These are phyloP conservation scores for Solanum arcanum DNA, from an alignment of 257 asterid genomes.

Conservation along the genomic window DNA sequence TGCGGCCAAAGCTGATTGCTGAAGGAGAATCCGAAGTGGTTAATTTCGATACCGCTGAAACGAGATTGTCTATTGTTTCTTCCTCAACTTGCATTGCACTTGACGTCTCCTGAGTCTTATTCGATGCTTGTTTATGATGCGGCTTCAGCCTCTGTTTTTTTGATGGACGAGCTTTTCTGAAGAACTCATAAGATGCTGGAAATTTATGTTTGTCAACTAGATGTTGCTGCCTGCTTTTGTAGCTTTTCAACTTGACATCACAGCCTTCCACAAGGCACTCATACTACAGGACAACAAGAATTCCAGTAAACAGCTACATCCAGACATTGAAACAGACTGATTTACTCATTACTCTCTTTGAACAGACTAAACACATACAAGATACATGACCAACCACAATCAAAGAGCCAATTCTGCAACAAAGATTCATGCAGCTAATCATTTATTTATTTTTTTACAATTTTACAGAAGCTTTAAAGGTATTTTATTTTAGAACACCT, in stretches of 20 bases:
- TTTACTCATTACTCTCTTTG: neutral
- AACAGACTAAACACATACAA: neutral
- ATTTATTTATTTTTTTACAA: too few species aligned
- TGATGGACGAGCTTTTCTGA: conserved; percentile 70
- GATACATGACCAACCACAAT: neutral
- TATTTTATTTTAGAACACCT: neutral
- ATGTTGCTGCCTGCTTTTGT: conserved; percentile 88
- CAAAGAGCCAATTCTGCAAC: neutral
- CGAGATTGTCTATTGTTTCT: conserved; percentile 50
- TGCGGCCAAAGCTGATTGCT: conserved; percentile 73
- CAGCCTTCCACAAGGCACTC: conserved; percentile 98
- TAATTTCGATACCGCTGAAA: conserved; percentile 71
- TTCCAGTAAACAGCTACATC: neutral
- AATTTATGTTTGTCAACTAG: conserved; percentile 84
- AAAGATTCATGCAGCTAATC: neutral
- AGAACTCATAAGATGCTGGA: conserved; percentile 73
- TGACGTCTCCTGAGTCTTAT: conserved; percentile 24
- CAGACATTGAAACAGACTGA: neutral
- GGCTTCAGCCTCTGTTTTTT: conserved; percentile 69
- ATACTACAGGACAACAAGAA: conserved; percentile 29
- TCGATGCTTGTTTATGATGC: conserved; percentile 21
- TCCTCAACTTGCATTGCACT: conserved; percentile 71
- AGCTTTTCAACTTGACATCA: conserved; percentile 65
- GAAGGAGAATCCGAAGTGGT: conserved; percentile 83
- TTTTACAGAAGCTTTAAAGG: neutral